Evolutionary conservation across 2,329 filamentous ascomycete species (phyloP), one percentile per base, ranked within the genome.

Genomic region (Exophiala calicioides): DNA sequence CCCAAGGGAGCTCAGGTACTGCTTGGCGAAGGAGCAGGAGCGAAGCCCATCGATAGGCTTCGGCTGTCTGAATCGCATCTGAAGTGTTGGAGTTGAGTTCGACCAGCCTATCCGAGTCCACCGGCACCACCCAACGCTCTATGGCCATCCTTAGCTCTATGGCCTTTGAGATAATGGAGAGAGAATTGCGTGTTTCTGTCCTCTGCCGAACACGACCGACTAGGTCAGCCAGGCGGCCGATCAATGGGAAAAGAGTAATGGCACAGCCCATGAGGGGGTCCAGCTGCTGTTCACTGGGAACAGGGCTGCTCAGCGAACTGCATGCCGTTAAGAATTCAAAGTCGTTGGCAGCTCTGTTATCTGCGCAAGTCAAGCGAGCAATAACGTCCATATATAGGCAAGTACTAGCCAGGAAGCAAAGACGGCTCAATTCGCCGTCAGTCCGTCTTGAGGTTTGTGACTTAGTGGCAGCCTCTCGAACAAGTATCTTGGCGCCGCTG

Each of bases 331-430:
- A 66, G 36, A 70, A 68, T 26, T 77, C 71, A 40, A 79, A 75
- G 56, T 79, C 76, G 35, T 72, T 73, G 2, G 70, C 71, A 9
- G 80, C 78, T 16, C 79, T 76, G 18, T 77, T 73, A 43, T 80
- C 76, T 2, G 78, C 65, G 3, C 81, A 81, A 0, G 82, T 86
- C 27, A 86, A 67, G n/a, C 83, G 77, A 18, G 82, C 79, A 50
- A 86, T 81, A 23, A 86, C 84, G 60, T 86, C 82, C 76, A 85
- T 83, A 58, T 86, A 87, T 5, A 86, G 73, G 80, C 81, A 86
- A 5, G 79, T 80, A 59, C 85, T 86, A 64, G 81, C 84, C 15
- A 87, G 68, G 55, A 86, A 86, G 43, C 78, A 79, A n/a, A 53
- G 35, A 20, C 49, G 41, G 20, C 33, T 41, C 23, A 50, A 19